These are phyloP conservation scores for Backusella macrospora DNA, from an alignment of 192 early-diverging fungal species.

Conservation along the genomic window DNA sequence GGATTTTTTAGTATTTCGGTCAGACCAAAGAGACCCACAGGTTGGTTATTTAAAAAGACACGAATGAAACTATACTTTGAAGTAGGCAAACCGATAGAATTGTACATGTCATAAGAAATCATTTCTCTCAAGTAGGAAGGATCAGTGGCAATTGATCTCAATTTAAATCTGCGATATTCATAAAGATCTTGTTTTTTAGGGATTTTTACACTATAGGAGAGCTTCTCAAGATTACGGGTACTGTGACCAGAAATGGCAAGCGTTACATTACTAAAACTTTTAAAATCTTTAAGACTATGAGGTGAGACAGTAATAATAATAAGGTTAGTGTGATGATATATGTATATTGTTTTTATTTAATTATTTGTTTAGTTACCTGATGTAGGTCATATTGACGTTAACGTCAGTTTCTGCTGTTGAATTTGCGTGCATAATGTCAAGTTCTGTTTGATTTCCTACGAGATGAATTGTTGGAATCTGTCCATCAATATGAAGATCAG, in stretches of 20 bases:
- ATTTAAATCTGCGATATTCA: slow-evolving; percentile 7
- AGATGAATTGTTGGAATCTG: slow-evolving; percentile 17
- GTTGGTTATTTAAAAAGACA: neutral
- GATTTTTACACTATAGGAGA: slow-evolving; percentile 11
- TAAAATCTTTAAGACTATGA: neutral
- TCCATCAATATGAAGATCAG: slow-evolving; percentile 17
- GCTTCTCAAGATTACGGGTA: neutral
- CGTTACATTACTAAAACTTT: neutral
- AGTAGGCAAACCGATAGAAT: slow-evolving; percentile 9
- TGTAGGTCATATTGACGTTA: slow-evolving; percentile 10
- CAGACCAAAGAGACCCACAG: slow-evolving; percentile 16
- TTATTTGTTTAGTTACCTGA: neutral
- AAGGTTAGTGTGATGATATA: neutral
- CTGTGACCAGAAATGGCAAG: slow-evolving; percentile 9
- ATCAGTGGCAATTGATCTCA: slow-evolving; percentile 18
- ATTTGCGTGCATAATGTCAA: slow-evolving; percentile 13
- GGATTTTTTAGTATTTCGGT: slow-evolving; percentile 39
- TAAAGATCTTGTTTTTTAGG: neutral
- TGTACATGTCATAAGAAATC: slow-evolving; percentile 1
- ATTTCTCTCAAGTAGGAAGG: slow-evolving; percentile 15
- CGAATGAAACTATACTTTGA: neutral
- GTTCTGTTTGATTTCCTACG: slow-evolving; percentile 9
- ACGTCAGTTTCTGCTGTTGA: neutral
- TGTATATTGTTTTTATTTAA: neutral
- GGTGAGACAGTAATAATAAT: neutral